Base-by-base conservation (phyloP, 176 grass and related monocot genomes). In the Triticum aestivum region DNA sequence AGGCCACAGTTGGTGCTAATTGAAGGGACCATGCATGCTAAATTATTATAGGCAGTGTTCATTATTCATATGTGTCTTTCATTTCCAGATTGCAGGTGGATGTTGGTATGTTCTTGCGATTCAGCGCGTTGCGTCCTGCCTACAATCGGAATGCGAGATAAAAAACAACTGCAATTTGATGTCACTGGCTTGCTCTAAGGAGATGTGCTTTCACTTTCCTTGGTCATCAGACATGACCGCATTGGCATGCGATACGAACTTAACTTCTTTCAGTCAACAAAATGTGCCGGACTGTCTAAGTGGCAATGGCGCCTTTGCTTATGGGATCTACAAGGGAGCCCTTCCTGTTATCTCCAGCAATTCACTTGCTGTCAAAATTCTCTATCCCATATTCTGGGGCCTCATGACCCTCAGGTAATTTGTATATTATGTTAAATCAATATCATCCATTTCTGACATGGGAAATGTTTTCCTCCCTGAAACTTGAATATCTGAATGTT, bases 31-130 rank as follows among this genome's bases (percentile, higher is more conserved):
- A 69, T 61, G 20, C 26, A 12, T 71, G 34, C 20, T 82, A 38
- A 21, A 69, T 78, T 30, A 64, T 42, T 41, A 4, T 45, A 45
- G 4, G 7, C 39, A 59, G 75, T 42, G 23, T 10, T 86, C 21
- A 18, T 32, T 32, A 1, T 21, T 81, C 4, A 84, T 63, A 69
- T 5, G 3, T 1, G 29, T 80, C 10, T 86, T 41, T 4, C 18
- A 78, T 67, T 78, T 83, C 79, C 91, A 98, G 97, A 95, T 98
- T 59, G 90, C 93, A 45, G 97, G 97, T 82, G 92, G 93, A 0
- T 96, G 97, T 74, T 98, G 97, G 97, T 98, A 98, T 49, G 90
- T 98, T 91, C 94, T 98, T 83, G 94, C 97, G 32, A 98, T 98
- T 65, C 97, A 98, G 65, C 90, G 97, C 5, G 92, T 98, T 7